Evolutionary conservation across 2,329 filamentous ascomycete species (phyloP), one percentile per base, ranked within the genome.

Genomic region (Penicillium sumatraense): DNA sequence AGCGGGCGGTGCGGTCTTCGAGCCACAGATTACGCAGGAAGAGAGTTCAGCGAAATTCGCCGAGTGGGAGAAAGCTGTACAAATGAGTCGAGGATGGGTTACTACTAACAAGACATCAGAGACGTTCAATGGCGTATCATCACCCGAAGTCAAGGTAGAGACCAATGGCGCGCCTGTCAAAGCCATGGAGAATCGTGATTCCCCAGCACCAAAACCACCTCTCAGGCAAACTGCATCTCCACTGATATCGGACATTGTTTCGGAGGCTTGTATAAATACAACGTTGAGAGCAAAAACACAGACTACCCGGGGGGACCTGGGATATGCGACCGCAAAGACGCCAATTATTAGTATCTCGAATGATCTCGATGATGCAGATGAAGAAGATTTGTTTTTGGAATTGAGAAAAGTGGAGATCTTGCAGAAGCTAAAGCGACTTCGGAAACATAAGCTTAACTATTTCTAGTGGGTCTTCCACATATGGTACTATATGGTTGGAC

Each of bases 61-160:
- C 57, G 81, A 84, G 58, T 93, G 89, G 89, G 82, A 86, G 64
- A 86, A 87, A 70, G 89, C 89, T 0, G 89, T 93, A 9, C 75
- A 86, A 63, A 92, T 91, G 88, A 87, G 85, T 68, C 83, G 79
- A 66, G 89, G 89, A 8, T 92, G 89, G 89, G 50, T 70, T 31
- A 61, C 61, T 9, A 3, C 51, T 8, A 6, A 54, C 18, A 45
- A 46, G 3, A 41, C 51, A 5, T 40, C 23, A 20, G 10, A 5
- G 14, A 42, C 36, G 21, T 5, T 11, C 38, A 41, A 11, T 4
- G 21, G 11, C 9, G 13, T 7, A 11, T 38, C 35, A 1, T 21
- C 18, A 20, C n/a, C n/a, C n/a, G n/a, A n/a, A n/a, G n/a, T n/a
- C n/a, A 51, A 27, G 31, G 14, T 40, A 11, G 45, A 42, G 1